These are phyloP conservation scores for Pseudogymnoascus sp. DNA, from an alignment of 2,329 filamentous ascomycete species.

Conservation along the genomic window DNA sequence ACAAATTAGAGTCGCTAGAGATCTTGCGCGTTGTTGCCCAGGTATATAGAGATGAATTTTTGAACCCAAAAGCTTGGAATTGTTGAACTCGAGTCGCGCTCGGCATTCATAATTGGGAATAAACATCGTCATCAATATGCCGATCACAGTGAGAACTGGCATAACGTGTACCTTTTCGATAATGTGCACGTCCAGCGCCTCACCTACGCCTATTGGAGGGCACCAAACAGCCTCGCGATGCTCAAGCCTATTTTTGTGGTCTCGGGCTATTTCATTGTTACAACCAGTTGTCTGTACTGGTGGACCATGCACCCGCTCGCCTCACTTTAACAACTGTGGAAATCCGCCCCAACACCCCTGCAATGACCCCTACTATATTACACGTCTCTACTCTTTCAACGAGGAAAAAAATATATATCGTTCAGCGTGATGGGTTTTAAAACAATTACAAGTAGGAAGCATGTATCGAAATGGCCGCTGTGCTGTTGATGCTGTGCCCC, in stretches of 20 bases:
- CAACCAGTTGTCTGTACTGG: not conserved
- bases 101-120: not conserved
- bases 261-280: not conserved
- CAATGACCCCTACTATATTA: not conserved
- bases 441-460: constrained; percentile 4
- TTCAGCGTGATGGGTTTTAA: constrained; percentile 4
- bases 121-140: constrained; percentile 5
- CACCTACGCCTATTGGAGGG: not conserved
- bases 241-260: not conserved
- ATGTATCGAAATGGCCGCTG: constrained; percentile 3
- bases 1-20: not conserved
- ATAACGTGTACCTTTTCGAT: not conserved
- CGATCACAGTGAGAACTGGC: not conserved
- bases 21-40: not conserved
- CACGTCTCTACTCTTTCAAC: constrained; percentile 1
- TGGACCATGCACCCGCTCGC: not conserved
- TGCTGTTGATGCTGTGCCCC: constrained; percentile 1
- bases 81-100: not conserved
- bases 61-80: not conserved
- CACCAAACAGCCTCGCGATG: not conserved
- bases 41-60: not conserved
- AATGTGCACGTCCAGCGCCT: not conserved
- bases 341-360: not conserved
- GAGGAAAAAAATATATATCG: not conserved
- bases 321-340: not conserved